Conservation (phyloP, 345 rosid genomes). For the Gossypium longicalyx region DNA sequence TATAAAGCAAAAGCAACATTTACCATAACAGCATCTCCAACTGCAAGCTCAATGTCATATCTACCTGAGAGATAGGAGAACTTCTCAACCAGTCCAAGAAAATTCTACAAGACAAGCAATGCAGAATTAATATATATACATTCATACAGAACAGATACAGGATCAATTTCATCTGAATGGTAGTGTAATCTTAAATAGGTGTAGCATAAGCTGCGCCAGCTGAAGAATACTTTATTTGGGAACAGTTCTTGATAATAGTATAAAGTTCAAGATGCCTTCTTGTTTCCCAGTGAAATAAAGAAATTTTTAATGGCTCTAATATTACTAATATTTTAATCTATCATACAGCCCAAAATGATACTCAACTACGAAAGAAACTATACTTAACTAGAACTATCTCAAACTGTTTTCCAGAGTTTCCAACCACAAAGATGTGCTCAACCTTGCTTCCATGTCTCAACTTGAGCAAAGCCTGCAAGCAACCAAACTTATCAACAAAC, state of each 20-base stretch:
- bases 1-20: constrained; percentile 19
- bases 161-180: not conserved
- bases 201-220: not conserved
- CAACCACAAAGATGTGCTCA: constrained; percentile 80
- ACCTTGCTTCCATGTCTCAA: constrained; percentile 80
- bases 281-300: not conserved
- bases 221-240: not conserved
- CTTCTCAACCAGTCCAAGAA: constrained; percentile 90
- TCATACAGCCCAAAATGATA: not conserved
- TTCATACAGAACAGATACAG: not conserved
- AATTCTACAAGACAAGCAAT: constrained; percentile 52
- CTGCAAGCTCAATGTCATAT: constrained; percentile 78
- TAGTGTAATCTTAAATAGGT: not conserved
- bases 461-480: constrained; percentile 78
- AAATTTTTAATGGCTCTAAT: not conserved
- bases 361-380: constrained; percentile 4
- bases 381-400: constrained; percentile 76
- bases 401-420: constrained; percentile 66
- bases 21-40: constrained; percentile 96
- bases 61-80: constrained; percentile 86
- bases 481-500: constrained; percentile 30
- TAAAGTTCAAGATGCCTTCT: not conserved
- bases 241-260: not conserved
- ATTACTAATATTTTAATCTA: not conserved
- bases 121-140: constrained; percentile 8